phyloP scores from a whole-genome alignment of 148 eudicot genomes.

The Persicaria maculosa region DNA sequence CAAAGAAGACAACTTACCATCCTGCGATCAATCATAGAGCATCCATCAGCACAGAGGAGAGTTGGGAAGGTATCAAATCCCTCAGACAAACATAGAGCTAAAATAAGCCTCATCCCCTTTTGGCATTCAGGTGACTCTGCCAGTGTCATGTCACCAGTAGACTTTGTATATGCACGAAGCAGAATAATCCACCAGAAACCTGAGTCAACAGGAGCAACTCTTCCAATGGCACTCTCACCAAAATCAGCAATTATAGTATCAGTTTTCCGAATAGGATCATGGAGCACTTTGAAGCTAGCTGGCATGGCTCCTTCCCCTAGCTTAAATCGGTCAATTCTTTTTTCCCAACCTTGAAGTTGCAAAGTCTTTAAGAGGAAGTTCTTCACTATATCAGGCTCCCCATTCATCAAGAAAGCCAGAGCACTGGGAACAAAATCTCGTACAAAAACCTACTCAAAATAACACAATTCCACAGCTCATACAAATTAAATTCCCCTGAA shows the following conservation, averaged over 20 bases:
- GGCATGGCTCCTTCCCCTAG: slow-evolving; percentile 99
- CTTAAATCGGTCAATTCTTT: slow-evolving; percentile 88
- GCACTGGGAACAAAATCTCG: slow-evolving; percentile 99
- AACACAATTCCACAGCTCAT: background rate
- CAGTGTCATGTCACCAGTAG: slow-evolving; percentile 77
- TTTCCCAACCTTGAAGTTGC: slow-evolving; percentile 98
- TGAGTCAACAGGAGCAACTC: slow-evolving; percentile 98
- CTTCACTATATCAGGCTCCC: slow-evolving; percentile 95
- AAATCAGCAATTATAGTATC: slow-evolving; percentile 89
- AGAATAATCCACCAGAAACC: slow-evolving; percentile 99
- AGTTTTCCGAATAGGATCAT: slow-evolving; percentile 80
- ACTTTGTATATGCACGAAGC: slow-evolving; percentile 92
- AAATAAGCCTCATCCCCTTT: slow-evolving; percentile 89
- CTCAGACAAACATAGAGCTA: slow-evolving; percentile 77
- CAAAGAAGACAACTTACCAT: slow-evolving; percentile 51
- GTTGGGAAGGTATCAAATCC: slow-evolving; percentile 98
- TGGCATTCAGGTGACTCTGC: slow-evolving; percentile 96
- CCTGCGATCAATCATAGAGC: slow-evolving; percentile 98
- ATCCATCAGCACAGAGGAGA: slow-evolving; percentile 93
- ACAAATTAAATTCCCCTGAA: background rate
- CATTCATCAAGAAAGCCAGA: slow-evolving; percentile 92
- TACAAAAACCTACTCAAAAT: slow-evolving; percentile 66
- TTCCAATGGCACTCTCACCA: slow-evolving; percentile 98
- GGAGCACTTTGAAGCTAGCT: slow-evolving; percentile 97
- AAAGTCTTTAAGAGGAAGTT: slow-evolving; percentile 86